Evolutionary conservation across 1,284 basidiomycete genomes (phyloP).

Genomic region (Serendipita sp.): DNA sequence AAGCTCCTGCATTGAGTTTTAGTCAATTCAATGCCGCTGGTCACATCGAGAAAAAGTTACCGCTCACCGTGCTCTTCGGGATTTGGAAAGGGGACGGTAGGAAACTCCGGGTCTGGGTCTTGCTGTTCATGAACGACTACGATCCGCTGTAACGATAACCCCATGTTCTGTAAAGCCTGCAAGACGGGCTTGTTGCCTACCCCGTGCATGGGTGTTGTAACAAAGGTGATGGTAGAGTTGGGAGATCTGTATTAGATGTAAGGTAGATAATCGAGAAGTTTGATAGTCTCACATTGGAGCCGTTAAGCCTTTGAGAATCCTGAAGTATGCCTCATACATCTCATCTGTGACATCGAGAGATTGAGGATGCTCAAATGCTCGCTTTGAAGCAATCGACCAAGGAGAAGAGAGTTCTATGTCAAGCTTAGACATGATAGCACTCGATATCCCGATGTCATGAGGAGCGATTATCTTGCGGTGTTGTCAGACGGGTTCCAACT

Average conservation of each 20-base stretch:
- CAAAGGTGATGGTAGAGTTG: constrained; percentile 32
- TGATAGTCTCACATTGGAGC: constrained; percentile 26
- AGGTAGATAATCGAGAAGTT: constrained; percentile 6
- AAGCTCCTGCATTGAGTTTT: not conserved
- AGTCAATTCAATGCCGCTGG: not conserved
- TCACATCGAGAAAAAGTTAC: not conserved
- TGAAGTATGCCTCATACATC: constrained; percentile 47
- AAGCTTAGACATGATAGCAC: constrained; percentile 46
- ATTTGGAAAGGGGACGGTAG: constrained; percentile 72
- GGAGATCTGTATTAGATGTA: not conserved
- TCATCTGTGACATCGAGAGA: constrained; percentile 44
- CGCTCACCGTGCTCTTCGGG: constrained; percentile 67
- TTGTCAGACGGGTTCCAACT: not conserved
- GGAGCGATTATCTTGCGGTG: constrained; percentile 56
- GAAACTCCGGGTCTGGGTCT: constrained; percentile 65
- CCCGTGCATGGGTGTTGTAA: constrained; percentile 80
- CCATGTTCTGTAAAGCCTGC: constrained; percentile 41
- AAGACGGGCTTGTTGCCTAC: constrained; percentile 54
- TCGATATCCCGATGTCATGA: constrained; percentile 61
- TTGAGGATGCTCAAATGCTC: constrained; percentile 16
- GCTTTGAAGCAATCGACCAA: not conserved
- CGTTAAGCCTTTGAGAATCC: constrained; percentile 29
- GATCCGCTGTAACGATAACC: constrained; percentile 37
- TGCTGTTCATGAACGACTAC: constrained; percentile 46
- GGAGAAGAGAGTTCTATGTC: constrained; percentile 33